A percentile compares a stretch with the other conserved stretches of the same genome.
phyloP scores from a whole-genome alignment of 2,329 filamentous ascomycete species.

The Fusarium buxicola region DNA sequence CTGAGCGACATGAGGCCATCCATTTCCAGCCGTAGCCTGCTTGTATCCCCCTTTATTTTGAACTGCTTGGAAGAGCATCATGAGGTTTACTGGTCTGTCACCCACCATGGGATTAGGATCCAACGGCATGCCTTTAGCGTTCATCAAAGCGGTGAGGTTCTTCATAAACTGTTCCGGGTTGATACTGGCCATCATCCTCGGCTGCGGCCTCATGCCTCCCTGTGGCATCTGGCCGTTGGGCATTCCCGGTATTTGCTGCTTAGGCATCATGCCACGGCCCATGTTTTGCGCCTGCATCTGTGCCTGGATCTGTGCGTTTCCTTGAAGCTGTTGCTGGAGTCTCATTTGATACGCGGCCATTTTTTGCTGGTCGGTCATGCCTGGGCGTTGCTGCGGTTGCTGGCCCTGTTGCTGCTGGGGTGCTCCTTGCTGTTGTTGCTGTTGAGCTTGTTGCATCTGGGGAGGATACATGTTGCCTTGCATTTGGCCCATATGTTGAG shows the following conservation, averaged over 20 bases:
- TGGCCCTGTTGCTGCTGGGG: constrained; percentile 56
- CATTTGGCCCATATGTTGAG: constrained; percentile 62
- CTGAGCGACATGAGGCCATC: constrained; percentile 80
- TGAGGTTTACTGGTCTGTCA: constrained; percentile 78
- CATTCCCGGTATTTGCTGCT: constrained; percentile 61
- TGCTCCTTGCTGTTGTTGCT: constrained; percentile 53
- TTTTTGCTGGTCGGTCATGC: constrained; percentile 75
- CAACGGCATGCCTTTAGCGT: constrained; percentile 75
- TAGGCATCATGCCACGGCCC: constrained; percentile 65
- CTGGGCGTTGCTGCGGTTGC: constrained; percentile 45
- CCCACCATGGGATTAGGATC: constrained; percentile 80
- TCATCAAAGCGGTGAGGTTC: constrained; percentile 82
- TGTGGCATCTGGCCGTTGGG: constrained; percentile 68
- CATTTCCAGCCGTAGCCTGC: constrained; percentile 74
- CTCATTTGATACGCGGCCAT: constrained; percentile 85
- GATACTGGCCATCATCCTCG: constrained; percentile 55
- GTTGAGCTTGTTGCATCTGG: constrained; percentile 60
- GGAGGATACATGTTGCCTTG: constrained; percentile 56
- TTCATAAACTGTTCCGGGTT: constrained; percentile 80
- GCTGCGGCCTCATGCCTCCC: constrained; percentile 63
- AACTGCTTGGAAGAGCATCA: constrained; percentile 82
- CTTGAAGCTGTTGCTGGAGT: constrained; percentile 79
- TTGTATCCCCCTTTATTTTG: constrained; percentile 81
- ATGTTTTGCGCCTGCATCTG: constrained; percentile 63
- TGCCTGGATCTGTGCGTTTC: constrained; percentile 61